A percentile compares a stretch with the other conserved stretches of the same genome.
These are phyloP conservation scores for Amaranthus cruentus DNA, from an alignment of 148 eudicot genomes.

Conservation along the genomic window DNA sequence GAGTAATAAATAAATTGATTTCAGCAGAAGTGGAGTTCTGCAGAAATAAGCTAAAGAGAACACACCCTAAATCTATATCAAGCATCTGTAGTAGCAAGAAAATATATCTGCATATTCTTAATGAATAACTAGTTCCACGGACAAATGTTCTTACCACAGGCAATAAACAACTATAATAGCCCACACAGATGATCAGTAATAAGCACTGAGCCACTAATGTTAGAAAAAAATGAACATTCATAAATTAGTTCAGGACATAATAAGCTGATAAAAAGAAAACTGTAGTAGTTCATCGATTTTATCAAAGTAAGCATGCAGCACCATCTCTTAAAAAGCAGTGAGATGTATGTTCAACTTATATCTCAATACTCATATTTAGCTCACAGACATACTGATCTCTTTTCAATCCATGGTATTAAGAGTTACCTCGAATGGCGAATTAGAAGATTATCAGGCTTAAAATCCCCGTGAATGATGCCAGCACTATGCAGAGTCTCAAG, in stretches of 20 bases:
- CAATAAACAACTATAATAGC: neutral
- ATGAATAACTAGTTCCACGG: neutral
- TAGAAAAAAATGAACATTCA: neutral
- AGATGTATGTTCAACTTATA: neutral
- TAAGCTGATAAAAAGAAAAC: neutral
- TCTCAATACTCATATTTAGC: neutral
- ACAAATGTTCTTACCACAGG: neutral
- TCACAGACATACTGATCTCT: neutral
- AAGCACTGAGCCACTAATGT: neutral
- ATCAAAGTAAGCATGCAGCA: neutral
- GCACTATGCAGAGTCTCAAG: conserved; percentile 75
- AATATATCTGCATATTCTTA: neutral
- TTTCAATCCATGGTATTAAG: conserved; percentile 4
- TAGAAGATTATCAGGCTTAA: conserved; percentile 97
- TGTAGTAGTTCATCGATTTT: neutral
- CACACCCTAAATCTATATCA: neutral
- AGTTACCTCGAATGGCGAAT: conserved; percentile 79
- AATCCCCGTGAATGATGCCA: conserved; percentile 85
- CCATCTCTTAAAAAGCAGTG: neutral
- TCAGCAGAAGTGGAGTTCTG: too few relatives aligned
- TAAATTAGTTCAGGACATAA: neutral
- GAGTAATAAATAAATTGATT: too few relatives aligned
- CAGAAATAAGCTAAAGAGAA: too few relatives aligned
- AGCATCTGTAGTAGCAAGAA: neutral
- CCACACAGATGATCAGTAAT: neutral